Conservation (phyloP, 768 basidiomycete genomes). For the Cubamyces sp. region DNA sequence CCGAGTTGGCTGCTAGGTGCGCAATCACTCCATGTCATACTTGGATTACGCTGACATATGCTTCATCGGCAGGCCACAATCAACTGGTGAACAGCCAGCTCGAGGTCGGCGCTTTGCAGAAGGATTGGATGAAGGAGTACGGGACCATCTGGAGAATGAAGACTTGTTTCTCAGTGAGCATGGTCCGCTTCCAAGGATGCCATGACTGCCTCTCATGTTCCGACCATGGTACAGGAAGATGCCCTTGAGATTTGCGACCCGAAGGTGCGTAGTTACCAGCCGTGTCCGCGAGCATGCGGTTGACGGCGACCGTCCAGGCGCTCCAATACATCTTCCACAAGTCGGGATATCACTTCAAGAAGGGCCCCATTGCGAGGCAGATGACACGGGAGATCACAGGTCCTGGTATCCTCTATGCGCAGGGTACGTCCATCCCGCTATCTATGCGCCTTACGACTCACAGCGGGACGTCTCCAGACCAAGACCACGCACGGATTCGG, state of each 20-base stretch:
- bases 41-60: neutral
- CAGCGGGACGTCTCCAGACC: slow-evolving; percentile 4
- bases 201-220: no score
- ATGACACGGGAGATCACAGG: slow-evolving; percentile 28
- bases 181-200: neutral
- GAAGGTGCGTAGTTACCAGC: neutral
- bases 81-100: neutral
- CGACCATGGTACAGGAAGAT: slow-evolving; percentile 12
- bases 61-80: neutral
- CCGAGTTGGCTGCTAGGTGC: slow-evolving; percentile 26
- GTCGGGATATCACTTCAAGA: slow-evolving; percentile 33
- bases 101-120: slow-evolving; percentile 30
- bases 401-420: slow-evolving; percentile 19
- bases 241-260: slow-evolving; percentile 17
- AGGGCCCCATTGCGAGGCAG: slow-evolving; percentile 30
- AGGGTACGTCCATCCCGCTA: slow-evolving; percentile 18
- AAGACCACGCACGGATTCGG: slow-evolving; percentile 28
- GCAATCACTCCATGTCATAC: neutral
- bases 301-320: slow-evolving; percentile 23
- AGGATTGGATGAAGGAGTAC: slow-evolving; percentile 26
- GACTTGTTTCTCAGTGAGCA: slow-evolving; percentile 28
- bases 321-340: slow-evolving; percentile 36
- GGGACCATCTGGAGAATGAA: slow-evolving; percentile 27
- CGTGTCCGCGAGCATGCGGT: neutral
- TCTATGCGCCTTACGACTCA: neutral